phyloP scores from a whole-genome alignment of 768 basidiomycete species.

The Suillus hirtellus region DNA sequence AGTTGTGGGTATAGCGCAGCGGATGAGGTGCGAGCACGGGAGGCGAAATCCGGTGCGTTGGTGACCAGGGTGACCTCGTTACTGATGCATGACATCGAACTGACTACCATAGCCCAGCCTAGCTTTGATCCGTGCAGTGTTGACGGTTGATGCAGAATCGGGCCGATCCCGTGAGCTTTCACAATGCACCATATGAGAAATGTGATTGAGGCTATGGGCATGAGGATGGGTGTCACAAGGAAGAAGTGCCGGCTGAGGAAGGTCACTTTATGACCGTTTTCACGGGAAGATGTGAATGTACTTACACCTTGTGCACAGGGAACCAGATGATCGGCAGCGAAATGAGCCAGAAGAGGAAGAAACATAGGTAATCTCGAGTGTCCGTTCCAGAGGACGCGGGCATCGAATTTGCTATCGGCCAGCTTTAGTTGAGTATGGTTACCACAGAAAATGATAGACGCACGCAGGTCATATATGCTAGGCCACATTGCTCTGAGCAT shows the following conservation, averaged over 20 bases:
- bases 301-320: conserved; percentile 77
- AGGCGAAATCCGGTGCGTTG: conserved; percentile 80
- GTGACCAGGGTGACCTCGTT: conserved; percentile 79
- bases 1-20: conserved; percentile 68
- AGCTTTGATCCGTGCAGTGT: conserved; percentile 67
- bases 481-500: conserved; percentile 81
- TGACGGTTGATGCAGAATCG: conserved; percentile 66
- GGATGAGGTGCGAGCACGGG: conserved; percentile 53
- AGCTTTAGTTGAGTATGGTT: conserved; percentile 2
- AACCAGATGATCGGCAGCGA: conserved; percentile 81
- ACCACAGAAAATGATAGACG: conserved; percentile 7
- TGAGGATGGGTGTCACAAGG: conserved; percentile 72
- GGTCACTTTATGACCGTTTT: conserved; percentile 10
- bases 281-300: conserved; percentile 19
- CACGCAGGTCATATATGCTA: conserved; percentile 63
- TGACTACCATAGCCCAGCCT: conserved; percentile 74
- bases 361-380: conserved; percentile 72
- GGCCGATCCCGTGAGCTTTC: conserved; percentile 76
- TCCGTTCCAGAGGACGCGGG: conserved; percentile 72
- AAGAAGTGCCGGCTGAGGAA: conserved; percentile 68
- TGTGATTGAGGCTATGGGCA: conserved; percentile 64
- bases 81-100: conserved; percentile 75
- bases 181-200: conserved; percentile 81
- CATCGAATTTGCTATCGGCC: conserved; percentile 58
- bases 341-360: conserved; percentile 86